phyloP scores from a whole-genome alignment of 768 basidiomycete genomes.

The Megacollybia marginata region DNA sequence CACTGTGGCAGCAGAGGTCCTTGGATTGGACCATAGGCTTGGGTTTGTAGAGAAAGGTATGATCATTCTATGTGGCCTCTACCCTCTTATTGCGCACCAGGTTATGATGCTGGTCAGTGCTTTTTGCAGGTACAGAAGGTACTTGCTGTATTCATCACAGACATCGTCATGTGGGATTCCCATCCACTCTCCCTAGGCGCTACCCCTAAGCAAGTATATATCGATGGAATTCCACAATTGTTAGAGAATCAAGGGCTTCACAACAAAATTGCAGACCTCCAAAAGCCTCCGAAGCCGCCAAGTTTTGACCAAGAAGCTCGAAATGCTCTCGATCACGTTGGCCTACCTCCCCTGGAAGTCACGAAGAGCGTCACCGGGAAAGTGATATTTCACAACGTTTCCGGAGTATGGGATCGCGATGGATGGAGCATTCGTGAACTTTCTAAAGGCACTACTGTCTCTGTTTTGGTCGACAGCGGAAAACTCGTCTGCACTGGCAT shows the following conservation, averaged over 20 bases:
- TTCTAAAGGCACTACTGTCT: conserved; percentile 8
- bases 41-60: conserved; percentile 51
- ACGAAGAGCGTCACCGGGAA: conserved; percentile 19
- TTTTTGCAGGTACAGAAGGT: neutral
- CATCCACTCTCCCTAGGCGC: conserved; percentile 77
- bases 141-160: conserved; percentile 16
- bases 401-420: conserved; percentile 23
- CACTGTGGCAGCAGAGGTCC: conserved; percentile 51
- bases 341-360: conserved; percentile 59
- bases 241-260: conserved; percentile 23
- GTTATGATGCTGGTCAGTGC: conserved; percentile 57
- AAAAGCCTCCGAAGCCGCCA: conserved; percentile 45
- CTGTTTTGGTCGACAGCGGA: conserved; percentile 40
- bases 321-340: conserved; percentile 51
- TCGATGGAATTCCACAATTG: conserved; percentile 74
- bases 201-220: conserved; percentile 74
- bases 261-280: conserved; percentile 40
- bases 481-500: conserved; percentile 34
- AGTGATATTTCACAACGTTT: conserved; percentile 51
- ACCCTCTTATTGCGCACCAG: conserved; percentile 18
- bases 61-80: conserved; percentile 1
- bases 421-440: conserved; percentile 10
- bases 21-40: conserved; percentile 63
- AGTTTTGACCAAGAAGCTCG: conserved; percentile 55
- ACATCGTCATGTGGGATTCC: conserved; percentile 59